Evolutionary conservation across 129 eudicot genomes (phyloP).

Genomic region (Tanacetum coccineum): DNA sequence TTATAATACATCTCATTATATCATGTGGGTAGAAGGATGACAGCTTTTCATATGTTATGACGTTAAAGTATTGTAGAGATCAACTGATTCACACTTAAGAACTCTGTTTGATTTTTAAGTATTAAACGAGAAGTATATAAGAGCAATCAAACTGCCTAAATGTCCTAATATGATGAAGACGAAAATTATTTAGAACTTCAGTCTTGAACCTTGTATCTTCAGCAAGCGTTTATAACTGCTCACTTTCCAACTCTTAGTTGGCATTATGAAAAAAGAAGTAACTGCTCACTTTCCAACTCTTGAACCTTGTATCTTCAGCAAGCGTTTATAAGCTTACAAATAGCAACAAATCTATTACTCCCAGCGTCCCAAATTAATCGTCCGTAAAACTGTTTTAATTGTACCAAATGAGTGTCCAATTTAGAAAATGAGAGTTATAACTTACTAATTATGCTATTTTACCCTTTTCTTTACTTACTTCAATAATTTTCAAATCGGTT

Average conservation of each 20-base stretch:
- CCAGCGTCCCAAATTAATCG: no score
- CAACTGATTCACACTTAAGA: neutral
- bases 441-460: no score
- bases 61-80: neutral
- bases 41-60: slow-evolving; percentile 8
- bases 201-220: no score
- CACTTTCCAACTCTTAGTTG: neutral
- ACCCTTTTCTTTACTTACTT: no score
- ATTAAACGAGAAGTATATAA: neutral
- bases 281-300: neutral
- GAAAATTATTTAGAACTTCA: neutral
- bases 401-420: no score
- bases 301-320: neutral
- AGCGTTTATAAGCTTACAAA: neutral
- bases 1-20: neutral
- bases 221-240: no score
- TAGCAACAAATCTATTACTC: neutral
- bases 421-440: no score
- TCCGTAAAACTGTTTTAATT: no score
- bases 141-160: neutral
- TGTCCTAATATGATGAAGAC: neutral
- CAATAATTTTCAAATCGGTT: no score
- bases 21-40: slow-evolving; percentile 2
- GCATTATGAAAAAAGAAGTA: no score
- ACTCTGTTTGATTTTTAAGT: no score